phyloP scores from a whole-genome alignment of 2,329 filamentous ascomycete genomes.

The Cladophialophora chaetospira region DNA sequence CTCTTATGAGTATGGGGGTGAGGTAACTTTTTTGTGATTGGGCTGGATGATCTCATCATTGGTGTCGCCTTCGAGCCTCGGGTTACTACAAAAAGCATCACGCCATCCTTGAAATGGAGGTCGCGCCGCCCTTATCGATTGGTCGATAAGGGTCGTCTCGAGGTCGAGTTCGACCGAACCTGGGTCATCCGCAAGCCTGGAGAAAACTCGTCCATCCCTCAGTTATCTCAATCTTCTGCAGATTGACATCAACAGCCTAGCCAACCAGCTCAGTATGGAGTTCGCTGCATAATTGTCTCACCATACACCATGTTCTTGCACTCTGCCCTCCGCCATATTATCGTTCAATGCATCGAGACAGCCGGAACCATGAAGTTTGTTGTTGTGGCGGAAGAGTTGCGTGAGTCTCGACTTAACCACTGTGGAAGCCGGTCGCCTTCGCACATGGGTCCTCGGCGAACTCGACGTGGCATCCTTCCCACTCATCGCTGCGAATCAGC shows the following conservation, averaged over 20 bases:
- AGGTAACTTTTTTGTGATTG: slow-evolving; percentile 1
- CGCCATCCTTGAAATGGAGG: background rate
- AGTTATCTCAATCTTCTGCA: too few relatives aligned
- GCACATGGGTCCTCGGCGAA: slow-evolving; percentile 46
- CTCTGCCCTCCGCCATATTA: too few relatives aligned
- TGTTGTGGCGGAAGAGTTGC: background rate
- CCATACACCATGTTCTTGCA: too few relatives aligned
- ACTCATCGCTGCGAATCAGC: slow-evolving; percentile 45
- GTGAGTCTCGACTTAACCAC: background rate
- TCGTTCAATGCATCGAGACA: background rate
- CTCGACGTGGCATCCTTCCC: slow-evolving; percentile 49
- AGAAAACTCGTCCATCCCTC: too few relatives aligned
- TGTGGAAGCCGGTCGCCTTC: slow-evolving; percentile 20
- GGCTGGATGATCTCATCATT: background rate
- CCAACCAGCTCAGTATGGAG: too few relatives aligned
- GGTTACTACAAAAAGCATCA: background rate
- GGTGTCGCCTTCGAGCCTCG: background rate
- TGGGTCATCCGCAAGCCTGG: too few relatives aligned
- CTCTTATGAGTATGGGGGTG: slow-evolving; percentile 14
- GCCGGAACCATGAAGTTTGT: background rate
- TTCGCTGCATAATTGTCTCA: too few relatives aligned
- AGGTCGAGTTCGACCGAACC: too few relatives aligned
- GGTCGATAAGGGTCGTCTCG: background rate
- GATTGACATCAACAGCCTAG: too few relatives aligned
- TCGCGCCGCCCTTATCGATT: background rate